phyloP scores from a whole-genome alignment of 1,284 basidiomycete genomes.

The Ceratobasidium sp. region DNA sequence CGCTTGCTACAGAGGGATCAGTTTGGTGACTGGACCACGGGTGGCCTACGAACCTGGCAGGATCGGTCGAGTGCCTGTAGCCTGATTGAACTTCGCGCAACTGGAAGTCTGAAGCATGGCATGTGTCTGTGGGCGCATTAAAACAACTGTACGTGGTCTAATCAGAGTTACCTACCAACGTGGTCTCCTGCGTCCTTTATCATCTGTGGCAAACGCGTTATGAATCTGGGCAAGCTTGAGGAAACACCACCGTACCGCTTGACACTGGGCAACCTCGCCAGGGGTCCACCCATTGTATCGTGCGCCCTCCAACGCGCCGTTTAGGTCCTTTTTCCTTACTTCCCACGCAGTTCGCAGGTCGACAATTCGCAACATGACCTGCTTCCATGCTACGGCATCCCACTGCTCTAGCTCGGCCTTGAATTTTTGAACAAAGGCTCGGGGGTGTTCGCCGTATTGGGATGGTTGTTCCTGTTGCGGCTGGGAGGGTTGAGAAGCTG shows the following conservation, averaged over 20 bases:
- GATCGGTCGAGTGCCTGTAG: conserved; percentile 43
- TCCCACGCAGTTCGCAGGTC: conserved; percentile 37
- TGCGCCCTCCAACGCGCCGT: conserved; percentile 36
- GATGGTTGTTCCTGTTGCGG: conserved; percentile 12
- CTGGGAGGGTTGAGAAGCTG: conserved; percentile 16
- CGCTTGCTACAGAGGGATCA: conserved; percentile 24
- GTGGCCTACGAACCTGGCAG: conserved; percentile 14
- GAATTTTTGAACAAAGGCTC: conserved; percentile 34
- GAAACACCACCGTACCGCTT: conserved; percentile 16
- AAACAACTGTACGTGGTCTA: not conserved
- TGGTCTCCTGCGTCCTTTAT: conserved; percentile 34
- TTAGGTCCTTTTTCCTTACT: conserved; percentile 30
- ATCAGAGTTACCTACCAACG: conserved; percentile 18
- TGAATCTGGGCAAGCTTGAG: not conserved
- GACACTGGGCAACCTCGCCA: conserved; percentile 36
- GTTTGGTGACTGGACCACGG: no score
- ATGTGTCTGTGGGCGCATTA: conserved; percentile 21
- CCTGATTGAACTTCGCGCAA: conserved; percentile 33
- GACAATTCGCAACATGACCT: conserved; percentile 35
- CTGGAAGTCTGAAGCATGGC: conserved; percentile 43
- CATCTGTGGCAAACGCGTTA: conserved; percentile 13
- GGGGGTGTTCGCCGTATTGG: conserved; percentile 39
- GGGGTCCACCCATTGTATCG: conserved; percentile 42
- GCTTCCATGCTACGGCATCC: conserved; percentile 39
- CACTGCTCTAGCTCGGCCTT: conserved; percentile 35